Conservation (phyloP, 306 rosid species). For the Sphenostylis stenocarpa region DNA sequence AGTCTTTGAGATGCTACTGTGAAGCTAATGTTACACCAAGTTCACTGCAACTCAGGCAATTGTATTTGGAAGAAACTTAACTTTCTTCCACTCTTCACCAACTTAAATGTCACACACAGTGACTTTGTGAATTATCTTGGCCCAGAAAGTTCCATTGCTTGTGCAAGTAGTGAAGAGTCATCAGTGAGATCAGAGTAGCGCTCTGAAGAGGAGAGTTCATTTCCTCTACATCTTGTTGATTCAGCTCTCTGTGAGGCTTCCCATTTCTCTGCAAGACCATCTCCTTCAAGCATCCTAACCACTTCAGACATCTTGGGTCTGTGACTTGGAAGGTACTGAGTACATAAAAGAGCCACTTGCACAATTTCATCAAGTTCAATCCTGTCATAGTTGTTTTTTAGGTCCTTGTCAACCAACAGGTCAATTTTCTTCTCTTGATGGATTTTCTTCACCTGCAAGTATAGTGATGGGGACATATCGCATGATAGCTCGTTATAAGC, state of each 20-base stretch:
- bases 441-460: slow-evolving; percentile 78
- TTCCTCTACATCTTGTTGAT: slow-evolving; percentile 72
- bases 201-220: slow-evolving; percentile 80
- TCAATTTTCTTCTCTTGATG: slow-evolving; percentile 90
- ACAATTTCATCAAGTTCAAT: slow-evolving; percentile 88
- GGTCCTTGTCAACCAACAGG: slow-evolving; percentile 74
- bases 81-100: slow-evolving; percentile 8
- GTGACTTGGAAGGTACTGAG: slow-evolving; percentile 77
- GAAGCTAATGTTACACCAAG: slow-evolving; percentile 48
- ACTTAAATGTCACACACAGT: not conserved
- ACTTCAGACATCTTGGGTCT: slow-evolving; percentile 98
- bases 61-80: slow-evolving; percentile 25
- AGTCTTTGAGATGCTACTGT: slow-evolving; percentile 29
- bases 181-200: slow-evolving; percentile 94
- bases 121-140: slow-evolving; percentile 58
- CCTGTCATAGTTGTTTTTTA: slow-evolving; percentile 64
- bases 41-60: slow-evolving; percentile 30
- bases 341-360: slow-evolving; percentile 86
- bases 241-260: slow-evolving; percentile 88
- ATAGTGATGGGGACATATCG: not conserved
- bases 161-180: slow-evolving; percentile 92
- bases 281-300: slow-evolving; percentile 97
- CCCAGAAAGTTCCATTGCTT: slow-evolving; percentile 99
- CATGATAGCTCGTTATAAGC: not conserved
- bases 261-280: slow-evolving; percentile 98